Conservation (phyloP, 441 rosid genomes). For the Hura crepitans region DNA sequence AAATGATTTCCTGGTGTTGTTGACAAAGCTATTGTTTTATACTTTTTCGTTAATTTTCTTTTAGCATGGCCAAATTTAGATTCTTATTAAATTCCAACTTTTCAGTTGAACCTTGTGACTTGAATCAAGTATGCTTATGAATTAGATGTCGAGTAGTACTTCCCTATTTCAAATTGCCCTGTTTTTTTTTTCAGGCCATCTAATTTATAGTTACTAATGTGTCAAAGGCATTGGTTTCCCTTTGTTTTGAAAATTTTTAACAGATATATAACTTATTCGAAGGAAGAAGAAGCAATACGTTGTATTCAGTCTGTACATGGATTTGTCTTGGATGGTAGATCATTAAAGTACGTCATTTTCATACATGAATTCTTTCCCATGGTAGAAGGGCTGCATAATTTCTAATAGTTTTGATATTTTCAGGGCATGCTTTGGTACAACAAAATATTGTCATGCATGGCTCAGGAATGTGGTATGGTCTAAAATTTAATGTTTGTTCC, state of each 20-base stretch:
- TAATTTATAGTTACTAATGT: constrained; percentile 17
- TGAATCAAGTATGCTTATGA: neutral
- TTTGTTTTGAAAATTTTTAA: neutral
- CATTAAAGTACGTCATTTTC: constrained; percentile 51
- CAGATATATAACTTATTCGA: constrained; percentile 72
- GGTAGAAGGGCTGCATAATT: neutral
- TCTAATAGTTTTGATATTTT: constrained; percentile 12
- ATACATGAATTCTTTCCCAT: neutral
- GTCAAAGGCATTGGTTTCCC: constrained; percentile 35
- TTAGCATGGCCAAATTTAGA: neutral
- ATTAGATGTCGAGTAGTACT: no score
- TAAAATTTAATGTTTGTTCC: constrained; percentile 11
- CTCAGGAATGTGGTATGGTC: constrained; percentile 69
- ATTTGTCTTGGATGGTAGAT: constrained; percentile 65
- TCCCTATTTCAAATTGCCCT: no score
- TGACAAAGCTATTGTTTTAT: neutral
- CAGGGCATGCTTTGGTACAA: constrained; percentile 93
- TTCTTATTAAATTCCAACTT: constrained; percentile 11
- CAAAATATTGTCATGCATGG: constrained; percentile 91
- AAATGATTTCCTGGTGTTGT: neutral
- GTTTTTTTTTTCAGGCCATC: no score
- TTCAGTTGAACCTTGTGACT: neutral
- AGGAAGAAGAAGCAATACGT: constrained; percentile 77
- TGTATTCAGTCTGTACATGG: constrained; percentile 85
- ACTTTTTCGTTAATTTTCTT: neutral